These are phyloP conservation scores for Alternaria brassicae DNA, from an alignment of 2,329 filamentous ascomycete species.

Conservation along the genomic window DNA sequence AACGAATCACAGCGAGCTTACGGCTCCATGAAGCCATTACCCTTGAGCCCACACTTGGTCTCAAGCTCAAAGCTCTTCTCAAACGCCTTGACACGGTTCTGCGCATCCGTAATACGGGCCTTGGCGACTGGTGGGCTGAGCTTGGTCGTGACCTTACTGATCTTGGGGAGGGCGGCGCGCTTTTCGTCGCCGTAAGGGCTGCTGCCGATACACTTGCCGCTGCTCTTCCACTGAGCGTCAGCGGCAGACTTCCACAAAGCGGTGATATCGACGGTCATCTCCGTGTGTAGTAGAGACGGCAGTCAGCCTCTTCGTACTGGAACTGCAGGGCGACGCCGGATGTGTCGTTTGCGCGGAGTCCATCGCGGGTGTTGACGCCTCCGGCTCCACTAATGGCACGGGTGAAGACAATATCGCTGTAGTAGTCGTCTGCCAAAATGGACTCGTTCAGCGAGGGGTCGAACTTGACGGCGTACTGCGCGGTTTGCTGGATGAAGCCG, in stretches of 20 bases:
- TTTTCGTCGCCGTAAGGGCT: slow-evolving; percentile 29
- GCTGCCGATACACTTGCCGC: slow-evolving; percentile 41
- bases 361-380: slow-evolving; percentile 48
- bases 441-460: slow-evolving; percentile 37
- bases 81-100: slow-evolving; percentile 34
- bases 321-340: slow-evolving; percentile 49
- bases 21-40: slow-evolving; percentile 48
- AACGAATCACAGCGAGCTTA: slow-evolving; percentile 11
- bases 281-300: slow-evolving; percentile 51
- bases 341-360: slow-evolving; percentile 40
- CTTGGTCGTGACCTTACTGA: slow-evolving; percentile 31
- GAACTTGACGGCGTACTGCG: slow-evolving; percentile 28
- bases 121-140: slow-evolving; percentile 26
- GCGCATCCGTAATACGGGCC: slow-evolving; percentile 20
- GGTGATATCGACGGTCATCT: slow-evolving; percentile 51
- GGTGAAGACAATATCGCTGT: slow-evolving; percentile 33
- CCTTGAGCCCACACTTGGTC: slow-evolving; percentile 37
- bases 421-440: slow-evolving; percentile 35
- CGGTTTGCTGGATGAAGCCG: slow-evolving; percentile 40
- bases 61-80: slow-evolving; percentile 38
- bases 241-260: slow-evolving; percentile 50
- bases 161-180: slow-evolving; percentile 16
- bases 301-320: slow-evolving; percentile 50
- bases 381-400: slow-evolving; percentile 27
- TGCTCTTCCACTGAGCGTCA: slow-evolving; percentile 45